A percentile compares a stretch with the other conserved stretches of the same genome.
Evolutionary conservation across 2,329 filamentous ascomycete species (phyloP).

Genomic region (Sarocladium strictum): DNA sequence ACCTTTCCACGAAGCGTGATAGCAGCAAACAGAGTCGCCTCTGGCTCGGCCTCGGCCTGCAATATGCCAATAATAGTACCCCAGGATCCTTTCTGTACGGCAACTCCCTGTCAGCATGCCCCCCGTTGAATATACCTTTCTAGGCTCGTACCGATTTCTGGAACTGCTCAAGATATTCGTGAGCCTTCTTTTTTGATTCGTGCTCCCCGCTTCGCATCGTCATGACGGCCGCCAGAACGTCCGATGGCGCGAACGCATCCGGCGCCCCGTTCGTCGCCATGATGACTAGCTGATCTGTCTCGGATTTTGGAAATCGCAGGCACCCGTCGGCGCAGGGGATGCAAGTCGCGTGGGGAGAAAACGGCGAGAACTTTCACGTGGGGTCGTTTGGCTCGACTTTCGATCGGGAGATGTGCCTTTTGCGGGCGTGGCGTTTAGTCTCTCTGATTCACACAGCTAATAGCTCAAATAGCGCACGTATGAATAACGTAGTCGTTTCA

Average conservation of each 20-base stretch:
- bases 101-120: constrained; percentile 13
- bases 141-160: constrained; percentile 78
- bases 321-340: constrained; percentile 12
- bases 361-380: constrained; percentile 1
- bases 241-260: constrained; percentile 67
- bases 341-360: constrained; percentile 1
- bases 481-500: background rate
- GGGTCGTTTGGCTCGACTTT: background rate
- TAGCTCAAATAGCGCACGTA: background rate
- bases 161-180: constrained; percentile 87
- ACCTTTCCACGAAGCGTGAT: constrained; percentile 99
- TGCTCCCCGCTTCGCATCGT: constrained; percentile 86
- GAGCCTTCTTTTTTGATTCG: constrained; percentile 80
- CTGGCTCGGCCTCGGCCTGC: constrained; percentile 72
- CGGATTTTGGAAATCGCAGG: background rate
- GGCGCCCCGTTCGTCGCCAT: constrained; percentile 65
- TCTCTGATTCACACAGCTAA: background rate
- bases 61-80: constrained; percentile 79
- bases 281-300: constrained; percentile 15
- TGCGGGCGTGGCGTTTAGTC: background rate
- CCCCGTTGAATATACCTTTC: background rate
- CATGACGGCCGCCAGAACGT: constrained; percentile 78
- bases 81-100: constrained; percentile 77
- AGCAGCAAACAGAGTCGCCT: constrained; percentile 90
- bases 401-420: background rate